Evolutionary conservation across 305 asterid species (phyloP).

Genomic region (Fraxinus baroniana): DNA sequence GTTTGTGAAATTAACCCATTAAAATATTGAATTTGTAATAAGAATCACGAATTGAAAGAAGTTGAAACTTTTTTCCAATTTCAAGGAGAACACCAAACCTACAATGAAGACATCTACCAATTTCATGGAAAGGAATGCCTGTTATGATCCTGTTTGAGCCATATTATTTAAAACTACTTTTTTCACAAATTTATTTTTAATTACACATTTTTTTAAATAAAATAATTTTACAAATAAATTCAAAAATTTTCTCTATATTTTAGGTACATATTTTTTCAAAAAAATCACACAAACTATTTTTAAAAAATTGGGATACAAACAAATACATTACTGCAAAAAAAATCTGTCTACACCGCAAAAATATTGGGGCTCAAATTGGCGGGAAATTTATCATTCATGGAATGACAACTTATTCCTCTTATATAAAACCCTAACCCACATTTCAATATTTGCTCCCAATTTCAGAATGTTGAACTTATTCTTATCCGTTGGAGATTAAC

Average conservation of each 20-base stretch:
- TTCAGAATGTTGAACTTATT: slow-evolving; percentile 16
- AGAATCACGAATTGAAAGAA: background rate
- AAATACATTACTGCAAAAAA: background rate
- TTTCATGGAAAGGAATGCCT: background rate
- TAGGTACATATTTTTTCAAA: background rate
- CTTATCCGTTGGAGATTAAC: slow-evolving; percentile 4
- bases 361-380: slow-evolving; percentile 39
- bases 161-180: no score
- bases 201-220: no score
- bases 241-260: background rate
- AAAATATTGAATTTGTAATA: background rate
- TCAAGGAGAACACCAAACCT: background rate
- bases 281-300: no score
- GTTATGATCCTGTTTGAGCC: background rate
- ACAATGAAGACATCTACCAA: background rate
- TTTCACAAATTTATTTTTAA: no score
- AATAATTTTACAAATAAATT: no score
- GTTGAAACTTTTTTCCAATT: no score
- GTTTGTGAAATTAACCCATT: no score
- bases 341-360: background rate
- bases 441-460: slow-evolving; percentile 11
- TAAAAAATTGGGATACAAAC: no score
- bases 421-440: slow-evolving; percentile 27
- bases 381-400: slow-evolving; percentile 36
- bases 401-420: slow-evolving; percentile 14